These are phyloP conservation scores for Fusarium torulosum DNA, from an alignment of 2,329 filamentous ascomycete species.

Conservation along the genomic window DNA sequence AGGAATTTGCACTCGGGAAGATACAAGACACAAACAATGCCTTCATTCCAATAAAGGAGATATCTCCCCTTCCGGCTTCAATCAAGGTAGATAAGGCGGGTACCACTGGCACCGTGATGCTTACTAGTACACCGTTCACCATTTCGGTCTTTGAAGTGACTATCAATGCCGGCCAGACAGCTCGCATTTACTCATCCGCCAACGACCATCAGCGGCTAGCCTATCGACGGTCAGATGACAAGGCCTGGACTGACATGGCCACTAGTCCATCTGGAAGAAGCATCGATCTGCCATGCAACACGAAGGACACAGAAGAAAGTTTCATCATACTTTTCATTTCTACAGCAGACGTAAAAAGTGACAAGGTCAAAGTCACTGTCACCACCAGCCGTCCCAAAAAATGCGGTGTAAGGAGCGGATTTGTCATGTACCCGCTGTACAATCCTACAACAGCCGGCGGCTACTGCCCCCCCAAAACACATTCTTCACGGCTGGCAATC, in stretches of 20 bases:
- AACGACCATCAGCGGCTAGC: conserved; percentile 15
- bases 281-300: conserved; percentile 11
- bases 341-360: conserved; percentile 2
- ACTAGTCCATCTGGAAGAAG: not conserved
- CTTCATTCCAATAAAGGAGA: conserved; percentile 1
- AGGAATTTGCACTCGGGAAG: conserved; percentile 12
- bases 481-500: not conserved
- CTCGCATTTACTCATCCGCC: conserved; percentile 11
- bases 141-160: conserved; percentile 24
- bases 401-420: conserved; percentile 22
- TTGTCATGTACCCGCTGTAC: conserved; percentile 16
- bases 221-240: conserved; percentile 12
- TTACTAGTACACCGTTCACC: conserved; percentile 18
- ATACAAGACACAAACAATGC: conserved; percentile 25
- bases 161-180: conserved; percentile 4
- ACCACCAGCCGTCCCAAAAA: not conserved
- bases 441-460: conserved; percentile 11
- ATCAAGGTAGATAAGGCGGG: conserved; percentile 13
- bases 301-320: not conserved
- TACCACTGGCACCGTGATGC: conserved; percentile 18
- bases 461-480: conserved; percentile 12
- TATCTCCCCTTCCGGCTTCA: not conserved
- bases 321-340: conserved; percentile 24
- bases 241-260: conserved; percentile 17
- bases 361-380: conserved; percentile 12